Base-by-base conservation (phyloP, 1,284 basidiomycete genomes). In the Apiotrichum akiyoshidainum region DNA sequence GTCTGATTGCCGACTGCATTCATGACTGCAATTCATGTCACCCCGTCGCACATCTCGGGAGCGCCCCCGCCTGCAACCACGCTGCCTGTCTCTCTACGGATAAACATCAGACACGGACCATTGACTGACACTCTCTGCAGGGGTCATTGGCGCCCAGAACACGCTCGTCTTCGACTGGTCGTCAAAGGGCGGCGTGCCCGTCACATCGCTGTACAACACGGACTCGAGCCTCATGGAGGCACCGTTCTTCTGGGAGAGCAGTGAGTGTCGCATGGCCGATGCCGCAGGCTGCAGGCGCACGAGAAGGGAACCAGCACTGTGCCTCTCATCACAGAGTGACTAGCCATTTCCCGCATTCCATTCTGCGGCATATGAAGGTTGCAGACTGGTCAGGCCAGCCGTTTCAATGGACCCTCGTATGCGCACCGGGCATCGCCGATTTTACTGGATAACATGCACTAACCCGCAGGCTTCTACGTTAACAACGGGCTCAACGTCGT, bases 221-320 rank as follows among this genome's bases (percentile, higher is more conserved):
- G 17, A 48, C 34, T 10, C 31, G 46, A 33, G 35, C 11, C 46
- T 48, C 6, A 48, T 48, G 46, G 17, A 22, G 31, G 14, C 46
- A n/a, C 46, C 46, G 1, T 48, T 48, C 12, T 48, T 48, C 46
- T 48, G 46, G 46, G 46, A 48, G 33, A 48, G 46, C n/a, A 12
- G 46, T 48, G 46, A 48, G 46, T 48, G 16, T 41, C 40, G n/a
- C 8, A n/a, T 8, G 11, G 2, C 21, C 44, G 44, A 9, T 2
- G 21, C 11, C 44, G 44, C 2, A 44, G 8, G n/a, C 22, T 33
- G 45, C 45, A 9, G 19, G 14, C 3, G 22, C 44, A 42, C 16
- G 41, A 4, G 26, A 3, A 31, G 26, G 7, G 26, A 31, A 31
- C 26, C 26, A 31, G 7, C 26, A 7, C 26, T 31, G 26, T 31